Evolutionary conservation across 148 eudicot genomes (phyloP), one percentile per base, ranked within the genome.

Genomic region (Fagopyrum esculentum): DNA sequence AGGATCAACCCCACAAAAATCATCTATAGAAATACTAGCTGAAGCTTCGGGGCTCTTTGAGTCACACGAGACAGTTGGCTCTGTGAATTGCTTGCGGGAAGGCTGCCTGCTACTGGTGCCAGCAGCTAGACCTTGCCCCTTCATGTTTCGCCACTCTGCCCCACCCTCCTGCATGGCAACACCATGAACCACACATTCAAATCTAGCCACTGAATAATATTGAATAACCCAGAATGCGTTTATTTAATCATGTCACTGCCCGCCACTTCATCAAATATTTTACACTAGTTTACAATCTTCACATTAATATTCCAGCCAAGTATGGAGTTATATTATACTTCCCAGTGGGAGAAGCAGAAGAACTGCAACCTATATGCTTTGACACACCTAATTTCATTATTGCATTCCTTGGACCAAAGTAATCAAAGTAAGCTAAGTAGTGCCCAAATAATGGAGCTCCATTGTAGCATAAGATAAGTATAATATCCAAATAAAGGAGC

Each of bases 1-100:
- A 80, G 95, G 88, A 82, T 93, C 93, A 86, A 88, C 89, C 78
- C 84, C 92, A 78, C 86, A 79, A 75, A 87, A 83, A 70, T 92
- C 95, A 74, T 87, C 95, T 80, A 84, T 71, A 45, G 89, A 81
- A 61, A 84, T 11, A 81, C 81, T 82, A 22, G 85, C 80, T 0
- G 97, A 86, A 75, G 86, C 86, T 73, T 88, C 93, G 0, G 84
- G 84, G 79, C 84, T 84, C 83, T 89, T 90, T 73, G 92, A 86
- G 79, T 86, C 92, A 79, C 82, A 81, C 59, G 84, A 79, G 86
- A 83, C 69, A 43, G 47, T 66, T 66, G 71, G 76, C 66, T 89
- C 93, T 50, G 80, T 45, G 48, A 92, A 85, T 75, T 86, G 93
- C 77, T 95, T 90, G 9, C 88, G 85, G 50, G 83, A 74, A 80